Evolutionary conservation across 2,329 filamentous ascomycete genomes (phyloP).

Genomic region (Alternaria hordeiaustralica): DNA sequence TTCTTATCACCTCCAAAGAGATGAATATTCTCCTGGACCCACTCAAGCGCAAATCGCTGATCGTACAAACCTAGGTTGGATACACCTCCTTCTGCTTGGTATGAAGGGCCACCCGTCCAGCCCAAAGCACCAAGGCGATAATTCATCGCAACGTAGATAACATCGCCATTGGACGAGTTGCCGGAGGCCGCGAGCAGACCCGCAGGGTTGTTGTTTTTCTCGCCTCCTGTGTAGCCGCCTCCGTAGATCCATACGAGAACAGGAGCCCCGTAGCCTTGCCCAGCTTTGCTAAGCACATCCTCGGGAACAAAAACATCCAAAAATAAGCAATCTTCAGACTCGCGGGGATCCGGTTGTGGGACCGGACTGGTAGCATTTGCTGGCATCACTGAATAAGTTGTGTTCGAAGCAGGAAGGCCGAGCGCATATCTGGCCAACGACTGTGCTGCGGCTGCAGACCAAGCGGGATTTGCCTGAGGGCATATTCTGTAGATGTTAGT

Average conservation of each 20-base stretch:
- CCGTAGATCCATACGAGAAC: constrained; percentile 61
- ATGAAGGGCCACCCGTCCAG: constrained; percentile 43
- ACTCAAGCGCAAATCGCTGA: constrained; percentile 50
- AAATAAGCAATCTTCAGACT: constrained; percentile 58
- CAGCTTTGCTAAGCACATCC: constrained; percentile 42
- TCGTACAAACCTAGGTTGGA: constrained; percentile 47
- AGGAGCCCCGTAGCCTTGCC: constrained; percentile 45
- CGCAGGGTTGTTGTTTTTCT: constrained; percentile 49
- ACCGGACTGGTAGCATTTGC: constrained; percentile 35
- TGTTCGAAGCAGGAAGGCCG: constrained; percentile 36
- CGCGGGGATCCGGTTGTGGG: constrained; percentile 31
- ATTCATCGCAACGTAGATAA: constrained; percentile 55
- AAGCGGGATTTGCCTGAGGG: constrained; percentile 51
- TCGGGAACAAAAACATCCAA: constrained; percentile 57
- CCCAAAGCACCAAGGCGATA: constrained; percentile 55
- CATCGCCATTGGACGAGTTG: constrained; percentile 47
- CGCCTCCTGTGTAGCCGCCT: constrained; percentile 52
- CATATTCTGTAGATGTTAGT: constrained; percentile 34
- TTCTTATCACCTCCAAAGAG: constrained; percentile 49
- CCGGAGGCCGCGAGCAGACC: constrained; percentile 54
- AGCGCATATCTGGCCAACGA: constrained; percentile 44
- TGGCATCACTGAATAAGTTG: constrained; percentile 32
- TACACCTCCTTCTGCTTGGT: constrained; percentile 42
- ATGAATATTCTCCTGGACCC: constrained; percentile 50
- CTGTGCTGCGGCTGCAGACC: constrained; percentile 45